These are phyloP conservation scores for Biscutella laevigata DNA, from an alignment of 441 rosid species.

Conservation along the genomic window DNA sequence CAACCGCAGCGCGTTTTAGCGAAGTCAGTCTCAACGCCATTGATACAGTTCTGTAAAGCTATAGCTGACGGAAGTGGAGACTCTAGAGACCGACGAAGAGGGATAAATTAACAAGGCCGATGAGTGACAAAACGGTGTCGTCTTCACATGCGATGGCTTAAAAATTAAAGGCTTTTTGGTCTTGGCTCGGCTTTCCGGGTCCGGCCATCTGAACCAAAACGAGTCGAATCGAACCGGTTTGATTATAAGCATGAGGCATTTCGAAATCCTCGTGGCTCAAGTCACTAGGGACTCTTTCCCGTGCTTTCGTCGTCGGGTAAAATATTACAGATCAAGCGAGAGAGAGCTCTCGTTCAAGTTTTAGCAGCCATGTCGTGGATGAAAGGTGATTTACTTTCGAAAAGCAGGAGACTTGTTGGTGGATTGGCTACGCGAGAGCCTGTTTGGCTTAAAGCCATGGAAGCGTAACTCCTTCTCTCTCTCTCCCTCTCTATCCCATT, in stretches of 20 bases:
- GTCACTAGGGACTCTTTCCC: no score
- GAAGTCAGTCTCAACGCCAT: constrained; percentile 49
- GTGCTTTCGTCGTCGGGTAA: not conserved
- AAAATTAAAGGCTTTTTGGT: no score
- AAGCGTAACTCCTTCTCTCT: constrained; percentile 45
- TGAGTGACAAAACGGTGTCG: not conserved
- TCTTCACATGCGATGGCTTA: no score
- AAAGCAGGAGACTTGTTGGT: constrained; percentile 70
- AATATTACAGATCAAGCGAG: constrained; percentile 12
- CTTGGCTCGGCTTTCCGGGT: no score
- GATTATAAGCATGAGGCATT: constrained; percentile 3
- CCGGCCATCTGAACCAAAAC: no score
- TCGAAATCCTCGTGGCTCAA: constrained; percentile 17
- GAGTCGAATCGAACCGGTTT: constrained; percentile 10
- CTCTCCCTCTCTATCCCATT: no score
- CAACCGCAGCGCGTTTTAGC: constrained; percentile 31
- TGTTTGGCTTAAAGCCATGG: constrained; percentile 88
- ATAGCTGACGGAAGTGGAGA: not conserved
- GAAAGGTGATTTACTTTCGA: constrained; percentile 74
- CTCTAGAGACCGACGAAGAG: not conserved
- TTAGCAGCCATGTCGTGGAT: constrained; percentile 63
- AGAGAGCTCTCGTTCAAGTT: not conserved
- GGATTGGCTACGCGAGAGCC: constrained; percentile 76
- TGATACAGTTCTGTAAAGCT: constrained; percentile 10
- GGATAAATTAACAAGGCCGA: not conserved